Evolutionary conservation across 176 grass and related monocot genomes (phyloP).

Genomic region (Oryza punctata): DNA sequence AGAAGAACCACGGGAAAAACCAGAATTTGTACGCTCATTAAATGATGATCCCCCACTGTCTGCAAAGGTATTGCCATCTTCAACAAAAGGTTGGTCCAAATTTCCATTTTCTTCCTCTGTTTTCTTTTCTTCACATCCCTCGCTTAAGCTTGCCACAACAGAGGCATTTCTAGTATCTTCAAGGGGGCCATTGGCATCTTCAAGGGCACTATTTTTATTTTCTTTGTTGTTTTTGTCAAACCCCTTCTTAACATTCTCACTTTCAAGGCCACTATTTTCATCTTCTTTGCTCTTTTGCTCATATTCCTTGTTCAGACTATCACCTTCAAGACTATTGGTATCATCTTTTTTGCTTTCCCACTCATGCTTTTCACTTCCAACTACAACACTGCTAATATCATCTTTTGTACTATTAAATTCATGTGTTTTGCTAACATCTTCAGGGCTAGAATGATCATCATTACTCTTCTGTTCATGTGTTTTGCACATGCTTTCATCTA

Average conservation of each 20-base stretch:
- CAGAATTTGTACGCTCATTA: constrained; percentile 60
- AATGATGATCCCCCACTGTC: constrained; percentile 68
- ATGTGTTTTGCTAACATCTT: constrained; percentile 33
- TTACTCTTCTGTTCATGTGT: constrained; percentile 39
- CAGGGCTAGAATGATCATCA: constrained; percentile 28
- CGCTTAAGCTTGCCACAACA: constrained; percentile 41
- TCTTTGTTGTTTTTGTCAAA: constrained; percentile 34
- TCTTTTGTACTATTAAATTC: constrained; percentile 13
- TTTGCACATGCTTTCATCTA: constrained; percentile 46
- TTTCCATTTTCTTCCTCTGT: constrained; percentile 36
- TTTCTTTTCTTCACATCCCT: constrained; percentile 35
- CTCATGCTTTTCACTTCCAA: constrained; percentile 41
- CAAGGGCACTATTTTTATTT: constrained; percentile 10
- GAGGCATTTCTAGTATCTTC: constrained; percentile 27
- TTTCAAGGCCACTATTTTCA: neutral
- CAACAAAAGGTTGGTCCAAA: constrained; percentile 32
- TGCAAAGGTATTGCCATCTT: constrained; percentile 43
- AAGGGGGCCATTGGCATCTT: constrained; percentile 7
- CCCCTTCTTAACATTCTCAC: constrained; percentile 20
- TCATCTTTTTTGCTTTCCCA: constrained; percentile 35
- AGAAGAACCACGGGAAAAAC: constrained; percentile 65
- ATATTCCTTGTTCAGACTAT: constrained; percentile 31
- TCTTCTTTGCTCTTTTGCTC: constrained; percentile 28
- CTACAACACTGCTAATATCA: constrained; percentile 24
- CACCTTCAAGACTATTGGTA: constrained; percentile 24